A percentile compares a stretch with the other conserved stretches of the same genome.
Evolutionary conservation across 345 rosid species (phyloP).

Genomic region (Salix brachista): DNA sequence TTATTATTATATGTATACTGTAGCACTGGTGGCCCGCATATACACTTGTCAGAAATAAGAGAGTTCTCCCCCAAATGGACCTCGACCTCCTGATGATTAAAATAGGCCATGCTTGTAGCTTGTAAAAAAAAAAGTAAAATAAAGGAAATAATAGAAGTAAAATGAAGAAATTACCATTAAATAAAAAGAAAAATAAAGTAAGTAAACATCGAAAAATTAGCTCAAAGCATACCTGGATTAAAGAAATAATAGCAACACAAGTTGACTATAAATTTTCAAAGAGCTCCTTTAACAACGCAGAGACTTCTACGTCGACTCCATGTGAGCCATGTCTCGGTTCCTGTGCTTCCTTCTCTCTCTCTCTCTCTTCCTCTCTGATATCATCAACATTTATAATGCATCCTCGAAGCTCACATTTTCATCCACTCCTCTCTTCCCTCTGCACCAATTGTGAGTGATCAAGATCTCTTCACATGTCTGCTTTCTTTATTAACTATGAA

Average conservation of each 20-base stretch:
- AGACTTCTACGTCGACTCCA: conserved; percentile 42
- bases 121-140: no score
- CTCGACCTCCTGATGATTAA: no score
- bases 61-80: no score
- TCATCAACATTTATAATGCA: conserved; percentile 7
- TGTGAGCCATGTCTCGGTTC: conserved; percentile 54
- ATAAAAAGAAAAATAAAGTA: neutral
- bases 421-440: conserved; percentile 18
- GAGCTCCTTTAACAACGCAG: conserved; percentile 28
- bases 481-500: conserved; percentile 1
- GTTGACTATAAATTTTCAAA: conserved; percentile 16
- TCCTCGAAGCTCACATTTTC: conserved; percentile 23
- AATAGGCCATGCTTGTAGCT: no score
- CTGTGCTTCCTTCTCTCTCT: conserved; percentile 34
- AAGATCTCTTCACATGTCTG: conserved; percentile 2
- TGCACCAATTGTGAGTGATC: conserved; percentile 18
- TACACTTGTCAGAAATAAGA: no score
- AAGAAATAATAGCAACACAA: conserved; percentile 10
- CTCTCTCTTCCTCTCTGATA: neutral
- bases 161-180: neutral
- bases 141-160: neutral
- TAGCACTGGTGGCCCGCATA: no score
- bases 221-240: neutral
- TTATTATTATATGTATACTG: no score
- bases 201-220: neutral